Evolutionary conservation across 1,284 basidiomycete species (phyloP), one percentile per base, ranked within the genome.

Genomic region (Apiotrichum veenhuisii): DNA sequence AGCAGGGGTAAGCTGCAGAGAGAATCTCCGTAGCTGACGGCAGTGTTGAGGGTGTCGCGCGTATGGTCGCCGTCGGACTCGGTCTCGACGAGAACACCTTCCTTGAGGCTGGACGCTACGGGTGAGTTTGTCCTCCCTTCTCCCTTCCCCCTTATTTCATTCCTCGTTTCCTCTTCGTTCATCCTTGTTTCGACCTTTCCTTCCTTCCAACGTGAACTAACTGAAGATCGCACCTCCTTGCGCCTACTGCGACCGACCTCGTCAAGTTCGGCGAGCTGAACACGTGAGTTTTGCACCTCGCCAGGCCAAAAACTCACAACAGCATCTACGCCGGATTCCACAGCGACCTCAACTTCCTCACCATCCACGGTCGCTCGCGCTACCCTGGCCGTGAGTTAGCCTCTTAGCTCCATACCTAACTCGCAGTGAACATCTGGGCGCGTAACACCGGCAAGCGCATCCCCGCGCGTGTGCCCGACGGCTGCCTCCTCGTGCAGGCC

Each of bases 321-420:
- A 89, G 87, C 9, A 90, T 94, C 63, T 84, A 91, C 52, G 91
- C 92, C 9, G 91, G 92, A 2, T 94, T 95, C 73, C 91, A 95
- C 72, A 87, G 71, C 11, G 77, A 78, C 52, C 63, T 80, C 40
- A 79, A 79, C 66, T 77, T 77, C 54, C 60, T 80, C 61, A 93
- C 91, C 5, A 94, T 94, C 50, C 92, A 95, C 67, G 92, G 91
- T 23, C 86, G 88, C 52, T 93, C 90, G 22, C 59, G 74, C 20
- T 76, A 74, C 57, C 74, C 74, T 2, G 74, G 74, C 9, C 58
- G 72, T 76, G 40, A 65, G 74, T 61, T 15, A 11, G 20, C 14
- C 14, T 10, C n/a, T 12, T 5, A 20, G 40, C 2, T 14, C 20
- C 17, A 14, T 11, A 33, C 10, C 57, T 57, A 46, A 61, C 54